Evolutionary conservation across 495 filamentous ascomycete genomes (phyloP), one percentile per base, ranked within the genome.

Genomic region (Lepraria neglecta): DNA sequence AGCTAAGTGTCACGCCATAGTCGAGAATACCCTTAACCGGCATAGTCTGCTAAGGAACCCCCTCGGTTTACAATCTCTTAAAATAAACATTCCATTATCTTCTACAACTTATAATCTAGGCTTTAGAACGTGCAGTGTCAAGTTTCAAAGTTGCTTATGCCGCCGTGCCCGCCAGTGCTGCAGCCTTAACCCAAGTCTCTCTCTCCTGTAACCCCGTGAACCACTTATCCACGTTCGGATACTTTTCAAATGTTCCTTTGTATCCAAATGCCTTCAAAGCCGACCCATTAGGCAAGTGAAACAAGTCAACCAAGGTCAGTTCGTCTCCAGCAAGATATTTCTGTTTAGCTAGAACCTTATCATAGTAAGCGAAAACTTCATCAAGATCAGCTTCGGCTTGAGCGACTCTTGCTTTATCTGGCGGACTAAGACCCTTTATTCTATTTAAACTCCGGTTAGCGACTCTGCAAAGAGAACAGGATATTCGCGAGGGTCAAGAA

Each of bases 321-420:
- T 72, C 64, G 30, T 69, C 58, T 33, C 70, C 70, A 31, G 67
- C 67, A 24, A 72, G 67, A 63, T 72, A 71, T 44, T 65, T 60
- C 50, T 68, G 65, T 28, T 70, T 68, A n/a, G 63, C 28, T 14
- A 72, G 64, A 51, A 71, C 56, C 28, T 33, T 21, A 14, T 71
- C 68, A 50, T 71, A 71, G n/a, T 60, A 63, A 24, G 48, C 51
- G 21, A 70, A 38, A 9, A 58, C 63, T 14, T 40, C 58, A 42
- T 71, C 69, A 6, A 69, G 63, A 51, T 27, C 15, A 24, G 42
- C 51, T n/a, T 38, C 58, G 28, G 54, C 46, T 51, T 69, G 54
- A 15, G 43, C 59, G 21, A 69, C 59, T 51, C 24, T 35, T 44
- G 55, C 68, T 46, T 67, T 59, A 45, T 70, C 68, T 27, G 65